Base-by-base conservation (phyloP, 2,329 filamentous ascomycete genomes). In the Pestalotiopsis sp. region DNA sequence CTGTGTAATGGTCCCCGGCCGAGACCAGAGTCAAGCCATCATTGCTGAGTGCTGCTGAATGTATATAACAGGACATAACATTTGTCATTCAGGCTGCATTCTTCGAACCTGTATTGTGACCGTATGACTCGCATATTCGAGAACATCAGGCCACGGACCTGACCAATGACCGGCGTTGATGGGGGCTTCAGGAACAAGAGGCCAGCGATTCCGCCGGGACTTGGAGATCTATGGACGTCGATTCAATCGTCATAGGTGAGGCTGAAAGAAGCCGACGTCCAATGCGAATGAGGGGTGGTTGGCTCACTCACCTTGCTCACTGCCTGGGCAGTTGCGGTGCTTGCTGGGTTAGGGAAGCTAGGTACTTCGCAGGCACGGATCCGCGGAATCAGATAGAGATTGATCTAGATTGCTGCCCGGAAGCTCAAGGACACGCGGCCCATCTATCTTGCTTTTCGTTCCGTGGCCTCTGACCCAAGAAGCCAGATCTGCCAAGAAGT, bases 191-290 rank as follows among this genome's bases (percentile, higher is more conserved):
- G 25, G 57, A 17, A 62, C 36, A 52, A n/a, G 45, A 52, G 31
- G 59, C 31, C 20, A 38, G 31, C 63, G 63, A 66, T 66, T 23
- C 36, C 31, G 27, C 17, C 41, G 58, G 45, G 63, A 52, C 41
- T 36, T 17, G 25, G 36, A 66, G 64, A 66, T 66, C 64, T n/a
- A 60, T 9, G n/a, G 36, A 59, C 4, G 31, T 57, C 38, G 23
- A 49, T 66, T 60, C 20, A 66, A 66, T 27, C 64, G 64, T 66
- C 64, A 66, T 66, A 66, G 64, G 57, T 66, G 64, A 66, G 64
- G 64, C 64, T 66, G 64, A 59, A 66, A 36, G 38, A n/a, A 14
- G 12, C 23, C 14, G 11, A 17, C 6, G 13, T 36, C n/a, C 38
- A 17, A 60, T 56, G 56, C 31, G 25, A 57, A 41, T 31, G 64